These are phyloP conservation scores for Micractinium sp. DNA, from an alignment of 139 green algal genomes.

Conservation along the genomic window DNA sequence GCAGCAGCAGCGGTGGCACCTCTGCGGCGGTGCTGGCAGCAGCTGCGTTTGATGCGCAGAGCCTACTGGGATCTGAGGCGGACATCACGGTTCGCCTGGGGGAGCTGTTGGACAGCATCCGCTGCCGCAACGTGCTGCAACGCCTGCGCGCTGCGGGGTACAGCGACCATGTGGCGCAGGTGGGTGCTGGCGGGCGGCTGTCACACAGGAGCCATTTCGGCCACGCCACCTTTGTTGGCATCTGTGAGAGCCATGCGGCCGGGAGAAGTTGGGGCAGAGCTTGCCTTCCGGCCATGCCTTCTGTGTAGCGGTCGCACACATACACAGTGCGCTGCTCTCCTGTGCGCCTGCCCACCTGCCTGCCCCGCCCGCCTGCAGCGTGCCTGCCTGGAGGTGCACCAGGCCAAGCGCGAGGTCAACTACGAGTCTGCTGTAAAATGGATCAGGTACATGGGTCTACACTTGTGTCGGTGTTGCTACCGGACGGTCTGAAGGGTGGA, in stretches of 20 bases:
- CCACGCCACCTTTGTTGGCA: too few species aligned
- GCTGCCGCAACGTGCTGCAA: not conserved
- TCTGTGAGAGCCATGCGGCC: too few species aligned
- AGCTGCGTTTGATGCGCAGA: not conserved
- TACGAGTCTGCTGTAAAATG: constrained; percentile 16
- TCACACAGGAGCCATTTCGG: not conserved
- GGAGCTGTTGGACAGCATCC: constrained; percentile 13
- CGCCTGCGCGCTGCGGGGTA: constrained; percentile 11
- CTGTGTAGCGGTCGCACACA: too few species aligned
- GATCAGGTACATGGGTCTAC: constrained; percentile 3
- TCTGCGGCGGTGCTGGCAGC: not conserved
- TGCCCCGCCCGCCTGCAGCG: constrained; percentile 4
- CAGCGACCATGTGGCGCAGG: constrained; percentile 29
- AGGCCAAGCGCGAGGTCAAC: constrained; percentile 12
- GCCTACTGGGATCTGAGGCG: not conserved
- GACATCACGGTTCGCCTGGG: not conserved
- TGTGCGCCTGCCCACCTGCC: not conserved
- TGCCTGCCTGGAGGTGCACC: constrained; percentile 42
- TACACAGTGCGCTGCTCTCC: not conserved
- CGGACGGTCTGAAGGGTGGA: too few species aligned
- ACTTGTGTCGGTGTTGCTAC: too few species aligned
- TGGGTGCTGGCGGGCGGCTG: not conserved
- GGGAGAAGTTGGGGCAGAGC: too few species aligned
- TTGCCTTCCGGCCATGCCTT: too few species aligned
- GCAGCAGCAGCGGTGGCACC: not conserved